Base-by-base conservation (phyloP, 164 flowering plant species). In the Platanus orientalis region DNA sequence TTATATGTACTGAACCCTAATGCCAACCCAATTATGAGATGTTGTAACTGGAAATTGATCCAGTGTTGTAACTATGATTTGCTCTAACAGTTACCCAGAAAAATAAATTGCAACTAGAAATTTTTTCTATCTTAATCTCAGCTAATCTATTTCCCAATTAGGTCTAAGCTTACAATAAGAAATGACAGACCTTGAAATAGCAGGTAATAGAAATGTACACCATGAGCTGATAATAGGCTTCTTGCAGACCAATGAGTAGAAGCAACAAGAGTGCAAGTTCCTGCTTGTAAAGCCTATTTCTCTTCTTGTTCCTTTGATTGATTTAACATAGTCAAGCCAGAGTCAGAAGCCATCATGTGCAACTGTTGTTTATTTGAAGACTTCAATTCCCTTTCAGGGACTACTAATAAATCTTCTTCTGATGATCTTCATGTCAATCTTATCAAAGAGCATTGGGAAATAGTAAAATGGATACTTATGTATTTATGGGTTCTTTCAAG, bases 181-280 rank as follows among this genome's bases (percentile, higher is more conserved):
- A 62, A 62, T 0, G 57, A 4, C 20, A 62, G 11, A 2, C 65
- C 57, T 62, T 62, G 65, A 24, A 62, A 52, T 21, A 62, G 21
- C 32, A 62, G 20, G 65, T 51, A 62, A 24, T 52, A 62, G 65
- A 62, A 62, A 23, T 62, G 65, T 7, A 62, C 30, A 30, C 57
- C 57, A 12, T 52, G 57, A 6, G 65, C 65, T 9, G 40, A 51
- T 61, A 61, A 24, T 7, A 61, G 28, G 44, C 64, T 61, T 28
- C 64, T 48, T 3, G 24, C 64, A n/a, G 65, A 29, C 1, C 65
- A 36, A 32, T 52, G 6, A 62, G 57, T 9, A 62, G 48, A 13
- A 62, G 20, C 20, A 62, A 62, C 34, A 57, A 57, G 12, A 62
- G 57, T 21, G 65, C 65, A 51, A 62, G 65, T 56, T 62, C 65